A percentile compares a stretch with the other conserved stretches of the same genome.
These are phyloP conservation scores for Sanguinoderma infundibulare DNA, from an alignment of 1,284 basidiomycete species.

Conservation along the genomic window DNA sequence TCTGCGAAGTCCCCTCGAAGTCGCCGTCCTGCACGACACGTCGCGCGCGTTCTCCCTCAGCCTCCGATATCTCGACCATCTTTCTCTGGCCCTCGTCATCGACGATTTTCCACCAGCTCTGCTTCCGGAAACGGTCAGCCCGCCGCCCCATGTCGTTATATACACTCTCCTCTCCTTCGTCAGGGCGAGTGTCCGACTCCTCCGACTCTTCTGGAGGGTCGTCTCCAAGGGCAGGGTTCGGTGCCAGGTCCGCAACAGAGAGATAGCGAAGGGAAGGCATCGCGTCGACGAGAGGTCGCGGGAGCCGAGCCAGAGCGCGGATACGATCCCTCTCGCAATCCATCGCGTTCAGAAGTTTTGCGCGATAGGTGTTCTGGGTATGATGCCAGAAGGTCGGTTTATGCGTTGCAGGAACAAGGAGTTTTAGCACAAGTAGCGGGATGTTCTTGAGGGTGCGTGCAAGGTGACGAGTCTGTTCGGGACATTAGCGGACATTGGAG, in stretches of 20 bases:
- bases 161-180: too few species aligned
- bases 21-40: constrained; percentile 1
- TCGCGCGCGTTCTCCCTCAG: constrained; percentile 12
- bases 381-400: too few species aligned
- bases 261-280: constrained; percentile 8
- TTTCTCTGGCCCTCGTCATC: neutral
- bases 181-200: too few species aligned
- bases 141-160: too few species aligned
- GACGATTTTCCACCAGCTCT: constrained; percentile 15
- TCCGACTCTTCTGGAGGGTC: neutral
- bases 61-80: constrained; percentile 6
- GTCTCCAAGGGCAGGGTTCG: neutral
- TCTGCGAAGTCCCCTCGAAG: neutral
- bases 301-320: neutral
- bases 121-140: neutral
- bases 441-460: neutral
- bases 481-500: too few species aligned
- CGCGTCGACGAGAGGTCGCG: neutral
- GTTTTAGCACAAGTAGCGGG: neutral
- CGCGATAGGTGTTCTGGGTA: neutral
- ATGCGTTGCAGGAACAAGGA: constrained; percentile 2
- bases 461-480: neutral
- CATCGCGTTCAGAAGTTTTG: neutral
- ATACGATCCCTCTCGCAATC: constrained; percentile 1
- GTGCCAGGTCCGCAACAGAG: constrained; percentile 1